A percentile compares a stretch with the other conserved stretches of the same genome.
These are phyloP conservation scores for Polychaeton citri DNA, from an alignment of 2,329 filamentous ascomycete species.

Conservation along the genomic window DNA sequence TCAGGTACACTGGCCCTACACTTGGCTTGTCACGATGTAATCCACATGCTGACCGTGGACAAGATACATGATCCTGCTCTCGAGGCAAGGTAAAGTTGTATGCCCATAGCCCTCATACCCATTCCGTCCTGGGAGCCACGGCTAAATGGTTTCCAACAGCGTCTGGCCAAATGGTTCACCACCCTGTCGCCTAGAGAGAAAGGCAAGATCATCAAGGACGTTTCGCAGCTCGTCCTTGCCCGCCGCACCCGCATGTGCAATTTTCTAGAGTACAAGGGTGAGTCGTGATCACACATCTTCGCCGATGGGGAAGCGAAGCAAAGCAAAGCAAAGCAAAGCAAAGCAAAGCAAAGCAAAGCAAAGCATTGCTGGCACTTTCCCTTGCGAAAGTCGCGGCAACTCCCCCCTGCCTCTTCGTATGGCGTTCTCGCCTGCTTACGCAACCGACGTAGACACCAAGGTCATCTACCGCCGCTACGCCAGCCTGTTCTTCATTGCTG, in stretches of 20 bases:
- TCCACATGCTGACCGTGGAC: conserved; percentile 5
- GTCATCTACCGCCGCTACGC: conserved; percentile 98
- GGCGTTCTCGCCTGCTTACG: background rate
- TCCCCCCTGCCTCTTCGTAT: no score
- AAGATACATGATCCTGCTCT: conserved; percentile 95
- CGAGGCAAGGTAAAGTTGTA: conserved; percentile 98
- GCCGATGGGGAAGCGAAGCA: no score
- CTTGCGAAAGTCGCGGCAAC: no score
- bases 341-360: no score
- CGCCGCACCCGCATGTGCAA: conserved; percentile 98
- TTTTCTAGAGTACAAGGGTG: conserved; percentile 99
- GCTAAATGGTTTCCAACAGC: conserved; percentile 39
- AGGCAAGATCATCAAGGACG: conserved; percentile 99
- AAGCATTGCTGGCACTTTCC: no score
- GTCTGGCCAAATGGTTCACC: conserved; percentile 98
- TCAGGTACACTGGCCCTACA: conserved; percentile 32
- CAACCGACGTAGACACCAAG: conserved; percentile 63
- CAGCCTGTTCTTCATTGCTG: conserved; percentile 97
- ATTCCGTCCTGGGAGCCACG: conserved; percentile 12
- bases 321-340: no score
- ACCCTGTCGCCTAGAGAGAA: conserved; percentile 96
- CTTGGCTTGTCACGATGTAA: background rate
- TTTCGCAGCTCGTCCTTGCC: conserved; percentile 91
- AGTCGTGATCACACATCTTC: conserved; percentile 12
- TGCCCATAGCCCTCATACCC: conserved; percentile 36